Evolutionary conservation across 148 eudicot species (phyloP).

Genomic region (Chenopodium quinoa): DNA sequence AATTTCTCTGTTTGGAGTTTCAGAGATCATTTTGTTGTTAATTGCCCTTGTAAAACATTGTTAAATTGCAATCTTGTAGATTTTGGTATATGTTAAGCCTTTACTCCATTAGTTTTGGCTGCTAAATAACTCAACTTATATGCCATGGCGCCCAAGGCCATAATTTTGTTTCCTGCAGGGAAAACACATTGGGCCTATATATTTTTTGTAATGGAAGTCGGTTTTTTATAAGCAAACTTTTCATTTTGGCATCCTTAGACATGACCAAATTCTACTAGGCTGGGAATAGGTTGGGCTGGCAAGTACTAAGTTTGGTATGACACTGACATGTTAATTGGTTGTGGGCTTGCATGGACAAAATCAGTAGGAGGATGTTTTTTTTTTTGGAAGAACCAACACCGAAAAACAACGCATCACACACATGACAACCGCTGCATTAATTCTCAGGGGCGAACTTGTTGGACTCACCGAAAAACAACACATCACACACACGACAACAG

Average conservation of each 20-base stretch:
- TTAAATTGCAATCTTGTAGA: conserved; percentile 16
- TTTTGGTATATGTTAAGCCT: conserved; percentile 14
- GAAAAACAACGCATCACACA: no score
- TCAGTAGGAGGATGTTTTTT: neutral
- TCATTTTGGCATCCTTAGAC: no score
- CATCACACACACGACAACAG: no score
- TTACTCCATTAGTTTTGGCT: neutral
- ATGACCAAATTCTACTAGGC: neutral
- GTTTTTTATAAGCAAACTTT: no score
- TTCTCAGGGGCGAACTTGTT: no score
- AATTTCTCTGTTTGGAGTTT: conserved; percentile 23
- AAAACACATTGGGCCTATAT: neutral
- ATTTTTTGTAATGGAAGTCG: no score
- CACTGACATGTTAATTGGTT: neutral
- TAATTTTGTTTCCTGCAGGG: neutral
- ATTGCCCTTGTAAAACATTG: neutral
- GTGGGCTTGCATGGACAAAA: neutral
- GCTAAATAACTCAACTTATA: neutral
- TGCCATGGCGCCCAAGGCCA: neutral
- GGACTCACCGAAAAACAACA: no score
- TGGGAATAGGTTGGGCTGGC: neutral
- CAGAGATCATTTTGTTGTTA: conserved; percentile 20
- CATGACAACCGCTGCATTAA: no score
- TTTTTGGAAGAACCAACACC: no score
- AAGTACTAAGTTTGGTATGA: neutral